Conservation (phyloP, 352 stramenopile genomes). For the Ophiocytium majus region DNA sequence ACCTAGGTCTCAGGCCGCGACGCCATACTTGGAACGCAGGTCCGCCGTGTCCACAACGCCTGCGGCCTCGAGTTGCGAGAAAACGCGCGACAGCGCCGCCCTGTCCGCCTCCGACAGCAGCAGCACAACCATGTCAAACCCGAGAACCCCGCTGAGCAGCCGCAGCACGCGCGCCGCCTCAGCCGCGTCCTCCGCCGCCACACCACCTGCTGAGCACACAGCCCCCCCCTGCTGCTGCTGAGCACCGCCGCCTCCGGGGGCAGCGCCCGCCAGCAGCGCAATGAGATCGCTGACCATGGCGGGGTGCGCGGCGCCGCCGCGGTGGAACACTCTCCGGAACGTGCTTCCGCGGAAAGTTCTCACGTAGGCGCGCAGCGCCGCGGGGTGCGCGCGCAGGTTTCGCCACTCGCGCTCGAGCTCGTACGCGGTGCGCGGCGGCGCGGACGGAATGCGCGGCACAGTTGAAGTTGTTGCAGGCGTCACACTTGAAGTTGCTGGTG, state of each 20-base stretch:
- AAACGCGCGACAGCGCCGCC: not conserved
- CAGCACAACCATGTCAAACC: slow-evolving; percentile 12
- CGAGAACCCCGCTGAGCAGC: not conserved
- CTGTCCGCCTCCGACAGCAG: slow-evolving; percentile 6
- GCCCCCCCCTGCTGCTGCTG: too few relatives aligned
- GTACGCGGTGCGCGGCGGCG: slow-evolving; percentile 10
- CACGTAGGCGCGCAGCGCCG: not conserved
- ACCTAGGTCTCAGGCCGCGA: too few relatives aligned
- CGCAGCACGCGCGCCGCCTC: slow-evolving; percentile 13
- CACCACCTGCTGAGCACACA: too few relatives aligned
- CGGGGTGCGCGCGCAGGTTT: not conserved
- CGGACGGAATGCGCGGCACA: not conserved
- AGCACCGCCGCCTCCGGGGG: too few relatives aligned
- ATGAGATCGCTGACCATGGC: not conserved
- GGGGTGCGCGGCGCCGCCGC: not conserved
- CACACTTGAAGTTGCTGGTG: not conserved
- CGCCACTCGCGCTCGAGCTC: slow-evolving; percentile 10
- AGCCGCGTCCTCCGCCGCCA: not conserved
- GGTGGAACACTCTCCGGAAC: not conserved
- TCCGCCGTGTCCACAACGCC: not conserved
- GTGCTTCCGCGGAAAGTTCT: not conserved
- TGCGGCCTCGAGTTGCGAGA: not conserved
- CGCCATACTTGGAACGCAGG: not conserved
- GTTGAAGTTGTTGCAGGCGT: slow-evolving; percentile 1
- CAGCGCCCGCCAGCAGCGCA: not conserved